A percentile compares a stretch with the other conserved stretches of the same genome.
These are phyloP conservation scores for Dactylellina leptospora DNA, from an alignment of 2,329 filamentous ascomycete species.

Conservation along the genomic window DNA sequence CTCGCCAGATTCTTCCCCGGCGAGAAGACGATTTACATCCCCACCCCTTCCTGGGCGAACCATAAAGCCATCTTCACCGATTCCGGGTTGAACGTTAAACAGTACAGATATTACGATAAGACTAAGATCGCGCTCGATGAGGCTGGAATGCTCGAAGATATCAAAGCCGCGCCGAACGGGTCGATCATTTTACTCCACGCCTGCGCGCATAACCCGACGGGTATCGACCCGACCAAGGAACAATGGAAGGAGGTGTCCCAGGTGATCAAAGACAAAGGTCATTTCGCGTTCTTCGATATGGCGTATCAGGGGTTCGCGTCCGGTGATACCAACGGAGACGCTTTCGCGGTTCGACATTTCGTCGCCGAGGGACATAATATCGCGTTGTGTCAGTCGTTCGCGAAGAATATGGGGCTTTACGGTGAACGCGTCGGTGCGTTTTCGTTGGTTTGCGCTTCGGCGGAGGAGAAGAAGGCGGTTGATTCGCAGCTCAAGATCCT, in stretches of 20 bases:
- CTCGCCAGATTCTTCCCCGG: slow-evolving; percentile 86
- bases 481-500: slow-evolving; percentile 90
- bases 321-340: slow-evolving; percentile 83
- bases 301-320: slow-evolving; percentile 99
- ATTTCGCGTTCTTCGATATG: slow-evolving; percentile 98
- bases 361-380: slow-evolving; percentile 71
- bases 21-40: slow-evolving; percentile 83
- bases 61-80: slow-evolving; percentile 99
- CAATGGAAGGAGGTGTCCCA: slow-evolving; percentile 92
- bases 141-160: slow-evolving; percentile 79
- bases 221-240: slow-evolving; percentile 89
- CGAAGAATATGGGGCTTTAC: slow-evolving; percentile 96
- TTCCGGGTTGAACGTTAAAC: slow-evolving; percentile 77
- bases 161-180: slow-evolving; percentile 76
- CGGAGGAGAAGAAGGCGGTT: slow-evolving; percentile 70
- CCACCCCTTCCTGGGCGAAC: slow-evolving; percentile 96
- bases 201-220: slow-evolving; percentile 97
- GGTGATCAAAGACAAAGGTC: slow-evolving; percentile 77
- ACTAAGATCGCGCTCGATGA: slow-evolving; percentile 91
- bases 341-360: slow-evolving; percentile 93
- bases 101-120: slow-evolving; percentile 94
- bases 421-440: slow-evolving; percentile 96
- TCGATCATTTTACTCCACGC: slow-evolving; percentile 92
- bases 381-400: slow-evolving; percentile 69
- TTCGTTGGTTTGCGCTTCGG: slow-evolving; percentile 87